Conservation (phyloP, 495 filamentous ascomycete species). For the Rusavskia elegans region DNA sequence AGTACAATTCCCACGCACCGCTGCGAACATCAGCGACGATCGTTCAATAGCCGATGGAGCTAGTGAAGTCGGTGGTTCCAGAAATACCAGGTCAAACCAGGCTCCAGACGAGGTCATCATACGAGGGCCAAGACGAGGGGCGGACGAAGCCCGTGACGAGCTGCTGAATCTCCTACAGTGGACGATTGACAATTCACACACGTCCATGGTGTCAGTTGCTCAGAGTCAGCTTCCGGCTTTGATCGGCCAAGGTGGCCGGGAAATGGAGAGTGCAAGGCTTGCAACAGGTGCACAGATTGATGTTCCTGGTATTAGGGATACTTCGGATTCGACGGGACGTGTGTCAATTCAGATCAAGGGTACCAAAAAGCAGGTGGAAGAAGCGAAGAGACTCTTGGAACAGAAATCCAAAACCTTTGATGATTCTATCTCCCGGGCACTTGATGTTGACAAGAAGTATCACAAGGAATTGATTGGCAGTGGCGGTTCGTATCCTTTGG, state of each 20-base stretch:
- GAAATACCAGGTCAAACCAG: conserved; percentile 50
- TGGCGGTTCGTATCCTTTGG: conserved; percentile 46
- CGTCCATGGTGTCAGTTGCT: conserved; percentile 65
- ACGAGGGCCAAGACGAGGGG: conserved; percentile 78
- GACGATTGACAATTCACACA: conserved; percentile 67
- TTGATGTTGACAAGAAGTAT: conserved; percentile 81
- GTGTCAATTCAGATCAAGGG: conserved; percentile 83
- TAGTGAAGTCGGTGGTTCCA: conserved; percentile 49
- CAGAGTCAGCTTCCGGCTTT: conserved; percentile 75
- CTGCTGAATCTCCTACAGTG: conserved; percentile 75
- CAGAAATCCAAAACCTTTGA: conserved; percentile 76
- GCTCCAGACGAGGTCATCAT: conserved; percentile 79
- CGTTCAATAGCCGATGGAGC: conserved; percentile 49
- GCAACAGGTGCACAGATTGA: conserved; percentile 76
- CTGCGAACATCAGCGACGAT: conserved; percentile 40
- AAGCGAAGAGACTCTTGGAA: conserved; percentile 75
- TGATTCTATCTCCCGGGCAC: conserved; percentile 62
- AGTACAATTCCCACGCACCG: conserved; percentile 77
- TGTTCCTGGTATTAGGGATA: conserved; percentile 53
- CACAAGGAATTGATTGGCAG: conserved; percentile 81
- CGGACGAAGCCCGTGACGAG: conserved; percentile 79
- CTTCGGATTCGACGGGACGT: conserved; percentile 40
- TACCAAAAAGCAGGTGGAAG: conserved; percentile 73
- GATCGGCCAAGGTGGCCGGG: conserved; percentile 77
- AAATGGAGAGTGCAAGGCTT: conserved; percentile 77